A percentile compares a stretch with the other conserved stretches of the same genome.
Conservation (phyloP, 202 grass and related monocot genomes). For the Setaria italica region DNA sequence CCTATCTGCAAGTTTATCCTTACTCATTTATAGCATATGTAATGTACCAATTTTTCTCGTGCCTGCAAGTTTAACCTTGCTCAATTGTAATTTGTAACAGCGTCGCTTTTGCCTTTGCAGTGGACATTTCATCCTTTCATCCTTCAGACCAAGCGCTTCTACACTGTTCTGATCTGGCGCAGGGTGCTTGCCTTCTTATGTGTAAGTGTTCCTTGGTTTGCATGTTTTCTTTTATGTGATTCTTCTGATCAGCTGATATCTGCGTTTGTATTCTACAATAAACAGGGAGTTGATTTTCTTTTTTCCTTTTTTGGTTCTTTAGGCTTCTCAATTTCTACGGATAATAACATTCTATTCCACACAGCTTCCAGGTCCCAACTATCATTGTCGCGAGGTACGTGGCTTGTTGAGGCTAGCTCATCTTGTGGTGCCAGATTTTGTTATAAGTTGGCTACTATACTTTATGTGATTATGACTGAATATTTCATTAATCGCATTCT, state of each 20-base stretch:
- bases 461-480: slow-evolving; percentile 2
- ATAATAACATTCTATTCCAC: slow-evolving; percentile 92
- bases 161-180: slow-evolving; percentile 79
- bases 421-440: not conserved
- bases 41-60: not conserved
- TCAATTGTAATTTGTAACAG: slow-evolving; percentile 19
- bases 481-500: slow-evolving; percentile 15
- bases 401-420: not conserved
- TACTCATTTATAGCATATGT: not conserved
- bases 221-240: not conserved
- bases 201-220: slow-evolving; percentile 53
- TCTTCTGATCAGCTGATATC: not conserved
- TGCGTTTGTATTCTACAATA: not conserved
- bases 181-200: slow-evolving; percentile 76
- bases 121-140: slow-evolving; percentile 94
- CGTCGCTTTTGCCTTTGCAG: slow-evolving; percentile 47
- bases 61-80: slow-evolving; percentile 11
- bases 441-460: not conserved
- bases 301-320: slow-evolving; percentile 17
- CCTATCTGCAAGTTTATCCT: not conserved
- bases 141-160: slow-evolving; percentile 77
- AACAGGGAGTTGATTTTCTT: not conserved
- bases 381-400: slow-evolving; percentile 85
- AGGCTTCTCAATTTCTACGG: slow-evolving; percentile 81
- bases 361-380: slow-evolving; percentile 92